phyloP scores from a whole-genome alignment of 768 basidiomycete species.

The Xanthoconium purpureum region DNA sequence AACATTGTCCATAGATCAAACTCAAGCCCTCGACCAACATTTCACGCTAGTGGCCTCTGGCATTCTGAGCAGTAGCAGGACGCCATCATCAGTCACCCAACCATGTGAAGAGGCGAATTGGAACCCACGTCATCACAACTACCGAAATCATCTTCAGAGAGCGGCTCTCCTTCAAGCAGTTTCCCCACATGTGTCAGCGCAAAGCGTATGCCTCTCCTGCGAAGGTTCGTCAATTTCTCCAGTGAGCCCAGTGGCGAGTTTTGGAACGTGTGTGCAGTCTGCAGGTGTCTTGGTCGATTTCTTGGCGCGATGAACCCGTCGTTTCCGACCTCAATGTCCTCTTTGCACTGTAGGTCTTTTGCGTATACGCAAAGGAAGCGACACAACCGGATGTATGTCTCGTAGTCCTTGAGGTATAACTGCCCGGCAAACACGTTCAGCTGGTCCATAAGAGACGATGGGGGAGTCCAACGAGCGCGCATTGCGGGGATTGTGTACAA shows the following conservation, averaged over 20 bases:
- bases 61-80: not conserved
- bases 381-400: conserved; percentile 1
- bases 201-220: conserved; percentile 41
- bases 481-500: conserved; percentile 10
- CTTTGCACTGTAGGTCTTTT: conserved; percentile 10
- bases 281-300: conserved; percentile 9
- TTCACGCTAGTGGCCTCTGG: not conserved
- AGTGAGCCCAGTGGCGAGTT: conserved; percentile 34
- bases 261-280: conserved; percentile 28
- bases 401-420: conserved; percentile 1
- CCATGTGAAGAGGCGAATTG: not conserved
- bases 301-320: conserved; percentile 25
- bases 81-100: not conserved
- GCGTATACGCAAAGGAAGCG: conserved; percentile 1
- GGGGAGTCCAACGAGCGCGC: not conserved
- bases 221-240: conserved; percentile 17
- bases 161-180: conserved; percentile 29
- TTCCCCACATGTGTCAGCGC: conserved; percentile 41
- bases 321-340: conserved; percentile 3
- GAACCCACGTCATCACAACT: not conserved
- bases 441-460: conserved; percentile 10
- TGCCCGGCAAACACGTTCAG: conserved; percentile 1
- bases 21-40: not conserved
- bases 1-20: not conserved
- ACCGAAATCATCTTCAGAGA: conserved; percentile 15